Base-by-base conservation (phyloP, 495 filamentous ascomycete genomes). In the Hypoxylon perforatum region DNA sequence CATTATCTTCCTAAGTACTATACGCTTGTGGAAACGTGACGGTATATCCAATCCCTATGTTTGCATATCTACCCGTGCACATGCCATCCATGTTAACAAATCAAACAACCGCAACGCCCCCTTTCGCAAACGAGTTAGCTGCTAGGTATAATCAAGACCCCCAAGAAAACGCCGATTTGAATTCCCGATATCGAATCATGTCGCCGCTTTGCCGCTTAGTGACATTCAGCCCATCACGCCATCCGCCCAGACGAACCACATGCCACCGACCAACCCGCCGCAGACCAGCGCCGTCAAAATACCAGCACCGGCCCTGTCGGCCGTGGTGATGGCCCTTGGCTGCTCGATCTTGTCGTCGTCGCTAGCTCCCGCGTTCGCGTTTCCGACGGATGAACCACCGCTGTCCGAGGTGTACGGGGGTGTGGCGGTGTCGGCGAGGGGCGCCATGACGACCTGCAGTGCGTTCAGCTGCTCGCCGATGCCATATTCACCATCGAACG, bases 351-450 rank as follows among this genome's bases (percentile, higher is more conserved):
- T 67, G 47, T 54, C 21, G 11, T 41, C 10, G 15, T 69, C 66
- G 11, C 19, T 48, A 1, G 77, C 77, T 8, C 86, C 86, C 3
- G 86, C 86, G 30, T 73, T 73, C 0, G 86, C 80, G 69, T 93
- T 77, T 1, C 90, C 90, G 65, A 84, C 76, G 63, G 89, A 91
- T 9, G 86, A 90, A 1, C 90, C 90, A 2, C 90, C 90, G 2
- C 78, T 80, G 1, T 78, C 71, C 7, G 82, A 74, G 0, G 86
- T 90, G 2, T 87, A 81, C 0, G 88, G 89, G 0, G 78, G 73
- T 0, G 41, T 68, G 14, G 72, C 63, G 0, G 42, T 33, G 3
- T 53, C 23, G 19, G 78, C 73, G 2, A 85, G 57, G 22, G 77
- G 78, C 21, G 82, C 81, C 57, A 84, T 78, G 5, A 91, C 77